Evolutionary conservation across 1,284 basidiomycete species (phyloP).

Genomic region (Boletus coffeatus): DNA sequence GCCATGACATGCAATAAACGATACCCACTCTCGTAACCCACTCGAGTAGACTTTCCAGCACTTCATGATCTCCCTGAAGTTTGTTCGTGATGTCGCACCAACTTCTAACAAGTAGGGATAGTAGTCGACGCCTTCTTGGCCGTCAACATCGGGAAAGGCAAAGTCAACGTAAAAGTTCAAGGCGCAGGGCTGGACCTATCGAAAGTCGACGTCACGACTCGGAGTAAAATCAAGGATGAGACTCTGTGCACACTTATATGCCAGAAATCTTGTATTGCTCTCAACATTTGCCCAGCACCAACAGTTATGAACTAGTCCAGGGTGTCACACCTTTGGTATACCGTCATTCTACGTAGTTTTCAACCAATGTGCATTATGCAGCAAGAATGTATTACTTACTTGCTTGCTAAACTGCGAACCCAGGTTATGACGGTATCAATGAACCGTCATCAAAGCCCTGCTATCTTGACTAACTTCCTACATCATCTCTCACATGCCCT

Average conservation of each 20-base stretch:
- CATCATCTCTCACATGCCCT: constrained; percentile 1
- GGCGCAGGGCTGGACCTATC: no score
- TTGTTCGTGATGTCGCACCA: neutral
- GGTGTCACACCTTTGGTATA: neutral
- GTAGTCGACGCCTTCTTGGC: constrained; percentile 71
- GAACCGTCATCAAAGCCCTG: neutral
- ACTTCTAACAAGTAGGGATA: constrained; percentile 56
- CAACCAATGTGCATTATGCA: neutral
- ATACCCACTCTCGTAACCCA: neutral
- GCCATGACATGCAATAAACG: constrained; percentile 39
- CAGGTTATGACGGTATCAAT: neutral
- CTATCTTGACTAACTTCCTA: neutral
- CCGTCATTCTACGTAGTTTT: neutral
- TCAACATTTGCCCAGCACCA: neutral
- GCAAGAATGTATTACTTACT: neutral
- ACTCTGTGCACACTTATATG: constrained; percentile 68
- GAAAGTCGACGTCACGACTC: neutral
- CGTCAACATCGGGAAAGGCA: constrained; percentile 52
- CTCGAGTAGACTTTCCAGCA: neutral
- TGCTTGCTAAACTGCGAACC: neutral
- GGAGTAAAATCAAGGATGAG: constrained; percentile 1
- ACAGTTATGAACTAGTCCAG: neutral
- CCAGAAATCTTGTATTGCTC: constrained; percentile 64
- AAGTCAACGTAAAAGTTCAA: constrained; percentile 63
- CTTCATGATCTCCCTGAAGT: neutral